Evolutionary conservation across 352 stramenopile species (phyloP).

Genomic region (Globisporangium polare): DNA sequence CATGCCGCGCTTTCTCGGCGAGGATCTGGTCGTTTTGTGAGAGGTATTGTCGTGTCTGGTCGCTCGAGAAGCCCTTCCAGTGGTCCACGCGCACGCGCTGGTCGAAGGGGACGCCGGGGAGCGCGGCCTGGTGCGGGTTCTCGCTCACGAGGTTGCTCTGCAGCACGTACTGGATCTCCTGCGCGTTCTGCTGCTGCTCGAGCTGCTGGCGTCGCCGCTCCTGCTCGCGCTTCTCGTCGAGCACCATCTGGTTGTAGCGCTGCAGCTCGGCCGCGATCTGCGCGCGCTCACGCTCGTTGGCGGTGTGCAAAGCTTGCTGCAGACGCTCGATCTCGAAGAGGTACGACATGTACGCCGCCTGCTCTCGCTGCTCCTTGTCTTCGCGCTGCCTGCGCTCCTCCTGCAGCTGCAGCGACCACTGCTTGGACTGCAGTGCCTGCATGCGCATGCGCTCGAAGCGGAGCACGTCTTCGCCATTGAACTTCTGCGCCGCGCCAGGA

Average conservation of each 20-base stretch:
- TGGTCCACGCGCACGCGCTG: constrained; percentile 73
- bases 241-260: constrained; percentile 47
- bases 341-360: constrained; percentile 39
- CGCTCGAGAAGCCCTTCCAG: constrained; percentile 70
- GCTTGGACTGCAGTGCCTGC: constrained; percentile 63
- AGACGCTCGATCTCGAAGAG: constrained; percentile 53
- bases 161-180: constrained; percentile 58
- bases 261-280: constrained; percentile 44
- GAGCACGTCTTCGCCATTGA: constrained; percentile 56
- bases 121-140: constrained; percentile 50
- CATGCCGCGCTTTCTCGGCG: constrained; percentile 40
- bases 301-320: constrained; percentile 50
- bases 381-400: constrained; percentile 42
- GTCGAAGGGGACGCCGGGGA: constrained; percentile 31
- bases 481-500: constrained; percentile 59
- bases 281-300: constrained; percentile 48
- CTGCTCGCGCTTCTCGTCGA: constrained; percentile 37
- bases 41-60: constrained; percentile 54
- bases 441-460: constrained; percentile 54
- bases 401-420: constrained; percentile 61
- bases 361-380: constrained; percentile 31
- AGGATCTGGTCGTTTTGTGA: constrained; percentile 57
- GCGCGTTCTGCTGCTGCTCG: constrained; percentile 49
- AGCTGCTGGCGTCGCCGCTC: constrained; percentile 27
- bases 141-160: constrained; percentile 69